Conservation (phyloP, 164 flowering plant genomes). For the Magnolia sinica region DNA sequence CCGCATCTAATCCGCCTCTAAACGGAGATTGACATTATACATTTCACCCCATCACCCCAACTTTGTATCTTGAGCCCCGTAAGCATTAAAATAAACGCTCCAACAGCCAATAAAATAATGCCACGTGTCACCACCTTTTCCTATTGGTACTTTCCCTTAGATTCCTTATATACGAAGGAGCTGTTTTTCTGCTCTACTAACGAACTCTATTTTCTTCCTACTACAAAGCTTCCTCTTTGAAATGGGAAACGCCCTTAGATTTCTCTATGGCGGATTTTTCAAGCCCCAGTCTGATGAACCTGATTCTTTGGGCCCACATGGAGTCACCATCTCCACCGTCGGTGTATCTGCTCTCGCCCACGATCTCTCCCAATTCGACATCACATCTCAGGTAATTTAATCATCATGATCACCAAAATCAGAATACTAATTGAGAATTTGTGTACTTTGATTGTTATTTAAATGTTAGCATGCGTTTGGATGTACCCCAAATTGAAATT, state of each 20-base stretch:
- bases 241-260: conserved; percentile 77
- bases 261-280: conserved; percentile 39
- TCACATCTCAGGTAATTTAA: conserved; percentile 61
- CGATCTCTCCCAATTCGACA: conserved; percentile 70
- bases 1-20: no score
- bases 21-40: background rate
- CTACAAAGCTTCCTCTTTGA: background rate
- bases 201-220: background rate
- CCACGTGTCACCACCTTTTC: background rate
- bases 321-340: conserved; percentile 43
- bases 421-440: background rate
- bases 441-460: background rate
- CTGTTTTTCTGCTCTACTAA: background rate
- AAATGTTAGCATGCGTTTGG: no score
- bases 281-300: conserved; percentile 30
- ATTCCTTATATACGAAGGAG: background rate
- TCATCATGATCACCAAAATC: background rate
- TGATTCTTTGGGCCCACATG: conserved; percentile 47
- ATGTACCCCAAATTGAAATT: background rate
- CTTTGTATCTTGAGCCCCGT: background rate
- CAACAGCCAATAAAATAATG: background rate
- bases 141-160: background rate
- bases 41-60: background rate
- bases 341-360: conserved; percentile 77
- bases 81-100: background rate